Base-by-base conservation (phyloP, 2,329 filamentous ascomycete species). In the Neonectria ditissima region DNA sequence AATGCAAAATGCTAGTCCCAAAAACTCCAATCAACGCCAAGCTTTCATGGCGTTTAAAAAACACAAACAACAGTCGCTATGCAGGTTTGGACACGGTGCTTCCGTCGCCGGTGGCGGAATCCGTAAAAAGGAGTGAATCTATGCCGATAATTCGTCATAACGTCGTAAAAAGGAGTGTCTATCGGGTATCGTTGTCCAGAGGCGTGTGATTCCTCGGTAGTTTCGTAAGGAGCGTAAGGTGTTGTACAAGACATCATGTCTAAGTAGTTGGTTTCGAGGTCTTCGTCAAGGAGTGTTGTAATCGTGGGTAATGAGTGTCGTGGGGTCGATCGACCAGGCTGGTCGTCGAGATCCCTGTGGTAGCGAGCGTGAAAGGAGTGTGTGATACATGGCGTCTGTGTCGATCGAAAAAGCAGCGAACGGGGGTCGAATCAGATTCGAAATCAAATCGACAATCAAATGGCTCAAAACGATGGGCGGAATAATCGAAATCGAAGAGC, bases 1-100 rank as follows among this genome's bases (percentile, higher is more conserved):
- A 65, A 62, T 61, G 32, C 69, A 73, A 63, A 73, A 41, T 73
- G 71, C 68, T 66, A 20, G 39, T 63, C 62, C 63, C 54, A 54
- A 50, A 59, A 56, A 65, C 65, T 66, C 72, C 72, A 39, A 44
- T 51, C 51, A 73, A 69, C 72, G 67, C 73, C 73, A 55, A 69
- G 69, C 71, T 73, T 73, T 73, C 66, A 55, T 24, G 63, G 70
- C 63, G 65, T 66, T 62, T 57, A 67, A 71, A 67, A 67, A 58
- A 67, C 63, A 65, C 55, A 67, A 75, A 80, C 59, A 81, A 81
- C 80, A 83, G 81, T 82, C 83, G 84, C 84, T 85, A 86, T 86
- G 84, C 83, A 85, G 78, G 78, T 82, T 81, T 81, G 80, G 80
- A 79, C 65, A 73, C 69, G 62, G 67, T 81, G 80, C 77, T 76